Conservation (phyloP, 1,139 yeast species). For the Hemisphaericaspora lyxosophila region DNA sequence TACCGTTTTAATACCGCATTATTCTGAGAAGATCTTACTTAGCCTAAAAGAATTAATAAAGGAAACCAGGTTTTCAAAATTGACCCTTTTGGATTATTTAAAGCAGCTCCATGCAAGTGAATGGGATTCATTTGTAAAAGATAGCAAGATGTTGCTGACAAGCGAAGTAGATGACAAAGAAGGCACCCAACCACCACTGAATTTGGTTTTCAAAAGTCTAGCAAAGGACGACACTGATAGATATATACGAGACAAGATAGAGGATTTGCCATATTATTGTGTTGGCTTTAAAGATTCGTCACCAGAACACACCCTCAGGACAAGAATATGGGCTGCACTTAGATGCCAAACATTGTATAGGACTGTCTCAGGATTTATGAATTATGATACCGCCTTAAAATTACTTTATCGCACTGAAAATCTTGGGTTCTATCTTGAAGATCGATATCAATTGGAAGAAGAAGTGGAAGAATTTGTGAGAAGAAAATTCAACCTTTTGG, state of each 20-base stretch:
- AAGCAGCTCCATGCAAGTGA: constrained; percentile 68
- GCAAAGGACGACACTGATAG: constrained; percentile 15
- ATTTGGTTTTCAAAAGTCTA: background rate
- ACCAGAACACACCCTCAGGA: constrained; percentile 61
- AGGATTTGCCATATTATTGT: constrained; percentile 67
- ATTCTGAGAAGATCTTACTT: constrained; percentile 69
- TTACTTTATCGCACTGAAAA: constrained; percentile 65
- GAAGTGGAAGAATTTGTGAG: constrained; percentile 53
- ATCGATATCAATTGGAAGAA: constrained; percentile 29
- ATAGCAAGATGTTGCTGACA: constrained; percentile 44
- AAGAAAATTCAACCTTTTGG: constrained; percentile 65
- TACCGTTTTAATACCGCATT: constrained; percentile 85
- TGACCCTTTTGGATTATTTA: constrained; percentile 72
- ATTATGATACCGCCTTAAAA: constrained; percentile 67
- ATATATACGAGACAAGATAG: constrained; percentile 37
- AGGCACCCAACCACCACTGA: background rate
- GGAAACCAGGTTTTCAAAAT: constrained; percentile 56
- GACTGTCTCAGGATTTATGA: constrained; percentile 75
- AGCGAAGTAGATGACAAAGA: constrained; percentile 9
- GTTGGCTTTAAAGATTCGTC: constrained; percentile 68
- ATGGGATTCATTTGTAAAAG: constrained; percentile 76
- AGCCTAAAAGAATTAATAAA: constrained; percentile 66
- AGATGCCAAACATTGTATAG: constrained; percentile 77
- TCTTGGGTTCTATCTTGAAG: constrained; percentile 36
- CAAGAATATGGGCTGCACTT: constrained; percentile 80